A percentile compares a stretch with the other conserved stretches of the same genome.
Evolutionary conservation across 169 alveolate genomes (phyloP).

Genomic region (Sarcocystis neurona): DNA sequence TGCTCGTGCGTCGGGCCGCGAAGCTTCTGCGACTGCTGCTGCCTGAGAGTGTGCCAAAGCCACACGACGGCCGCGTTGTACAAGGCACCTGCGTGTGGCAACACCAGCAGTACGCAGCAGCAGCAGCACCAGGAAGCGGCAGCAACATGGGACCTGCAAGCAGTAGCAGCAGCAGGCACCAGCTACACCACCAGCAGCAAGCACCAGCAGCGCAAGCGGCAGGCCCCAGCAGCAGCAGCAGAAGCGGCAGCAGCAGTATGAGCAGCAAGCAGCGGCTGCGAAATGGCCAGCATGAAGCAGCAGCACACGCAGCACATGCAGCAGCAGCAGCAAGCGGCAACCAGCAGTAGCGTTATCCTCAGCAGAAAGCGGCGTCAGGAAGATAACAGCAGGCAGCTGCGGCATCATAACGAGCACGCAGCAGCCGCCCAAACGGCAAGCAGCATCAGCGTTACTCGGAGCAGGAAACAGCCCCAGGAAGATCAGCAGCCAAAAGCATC

Average conservation of each 20-base stretch:
- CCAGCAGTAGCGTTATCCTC: not conserved
- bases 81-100: slow-evolving; percentile 21
- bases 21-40: no score
- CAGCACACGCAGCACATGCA: not conserved
- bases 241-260: no score
- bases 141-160: not conserved
- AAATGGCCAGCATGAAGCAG: not conserved
- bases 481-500: not conserved
- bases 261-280: no score
- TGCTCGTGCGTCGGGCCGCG: no score
- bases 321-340: not conserved
- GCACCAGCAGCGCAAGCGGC: not conserved
- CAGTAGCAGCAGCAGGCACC: not conserved
- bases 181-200: no score
- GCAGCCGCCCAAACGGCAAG: not conserved
- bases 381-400: not conserved
- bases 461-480: not conserved
- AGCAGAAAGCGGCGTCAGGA: not conserved
- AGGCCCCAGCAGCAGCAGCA: not conserved
- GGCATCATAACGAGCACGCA: not conserved
- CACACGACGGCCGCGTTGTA: slow-evolving; percentile 20
- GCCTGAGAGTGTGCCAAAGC: not conserved
- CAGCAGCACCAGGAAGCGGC: not conserved
- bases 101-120: no score
- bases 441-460: not conserved